These are phyloP conservation scores for Hygrocybe punicea DNA, from an alignment of 768 basidiomycete genomes.

Conservation along the genomic window DNA sequence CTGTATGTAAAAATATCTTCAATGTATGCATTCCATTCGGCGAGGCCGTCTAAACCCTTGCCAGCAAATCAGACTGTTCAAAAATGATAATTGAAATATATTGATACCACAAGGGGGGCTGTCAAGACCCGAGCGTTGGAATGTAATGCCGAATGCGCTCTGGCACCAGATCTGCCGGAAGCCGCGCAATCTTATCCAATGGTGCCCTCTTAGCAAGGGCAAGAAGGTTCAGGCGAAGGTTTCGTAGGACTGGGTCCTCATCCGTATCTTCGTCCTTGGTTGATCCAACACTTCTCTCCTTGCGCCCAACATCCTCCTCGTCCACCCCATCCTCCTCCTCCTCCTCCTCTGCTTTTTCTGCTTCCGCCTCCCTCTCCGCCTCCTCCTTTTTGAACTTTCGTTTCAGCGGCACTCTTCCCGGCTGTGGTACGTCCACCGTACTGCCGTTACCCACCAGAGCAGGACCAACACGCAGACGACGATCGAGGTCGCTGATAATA, in stretches of 20 bases:
- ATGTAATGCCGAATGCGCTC: constrained; percentile 62
- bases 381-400: neutral
- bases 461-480: constrained; percentile 20
- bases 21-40: too few species aligned
- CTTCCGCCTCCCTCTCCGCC: constrained; percentile 14
- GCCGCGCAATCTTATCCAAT: constrained; percentile 60
- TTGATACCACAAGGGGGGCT: too few species aligned
- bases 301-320: constrained; percentile 21
- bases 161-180: constrained; percentile 64
- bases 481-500: constrained; percentile 46
- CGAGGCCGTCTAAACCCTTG: too few species aligned
- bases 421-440: neutral
- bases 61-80: too few species aligned
- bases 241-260: constrained; percentile 53
- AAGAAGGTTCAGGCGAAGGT: constrained; percentile 68
- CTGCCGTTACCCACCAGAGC: constrained; percentile 8
- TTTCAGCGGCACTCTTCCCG: neutral
- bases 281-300: constrained; percentile 6
- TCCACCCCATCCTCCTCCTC: constrained; percentile 5
- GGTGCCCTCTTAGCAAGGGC: constrained; percentile 78
- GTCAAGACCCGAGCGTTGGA: constrained; percentile 41
- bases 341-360: too few species aligned
- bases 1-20: too few species aligned
- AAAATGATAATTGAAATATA: too few species aligned
- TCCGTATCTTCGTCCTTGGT: neutral